Conservation (phyloP, 2,329 filamentous ascomycete species). For the Aspergillus cejpii region DNA sequence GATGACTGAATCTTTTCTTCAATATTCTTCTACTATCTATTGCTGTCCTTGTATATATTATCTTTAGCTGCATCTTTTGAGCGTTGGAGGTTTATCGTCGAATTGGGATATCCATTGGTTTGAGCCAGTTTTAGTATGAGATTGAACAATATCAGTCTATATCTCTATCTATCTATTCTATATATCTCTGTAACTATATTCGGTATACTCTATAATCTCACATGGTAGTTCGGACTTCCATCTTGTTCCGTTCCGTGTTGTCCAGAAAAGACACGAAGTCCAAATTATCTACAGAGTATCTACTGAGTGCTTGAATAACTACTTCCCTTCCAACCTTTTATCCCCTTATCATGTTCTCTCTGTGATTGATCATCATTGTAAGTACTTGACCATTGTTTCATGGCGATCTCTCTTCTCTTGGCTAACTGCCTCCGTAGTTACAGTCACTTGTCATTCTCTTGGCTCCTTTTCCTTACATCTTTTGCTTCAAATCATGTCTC, state of each 20-base stretch:
- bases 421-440: constrained; percentile 13
- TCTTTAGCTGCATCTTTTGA: neutral
- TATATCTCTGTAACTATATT: too few species aligned
- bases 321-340: neutral
- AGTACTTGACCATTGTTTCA: constrained; percentile 2
- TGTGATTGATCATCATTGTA: constrained; percentile 9
- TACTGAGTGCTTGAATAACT: neutral
- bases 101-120: constrained; percentile 12
- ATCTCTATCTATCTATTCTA: too few species aligned
- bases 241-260: constrained; percentile 21
- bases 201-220: too few species aligned
- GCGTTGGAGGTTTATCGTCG: constrained; percentile 8
- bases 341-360: constrained; percentile 14
- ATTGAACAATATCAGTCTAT: too few species aligned
- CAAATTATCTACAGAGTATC: constrained; percentile 1
- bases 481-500: constrained; percentile 29
- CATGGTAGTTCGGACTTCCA: constrained; percentile 15
- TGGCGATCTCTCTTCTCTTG: constrained; percentile 1
- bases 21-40: constrained; percentile 2
- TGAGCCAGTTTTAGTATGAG: neutral
- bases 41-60: constrained; percentile 18
- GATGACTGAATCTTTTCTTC: constrained; percentile 21
- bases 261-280: constrained; percentile 21
- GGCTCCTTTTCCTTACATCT: constrained; percentile 12
- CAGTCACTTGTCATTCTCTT: constrained; percentile 27